phyloP scores from a whole-genome alignment of 2,329 filamentous ascomycete genomes.

The Stromatinia cepivora region DNA sequence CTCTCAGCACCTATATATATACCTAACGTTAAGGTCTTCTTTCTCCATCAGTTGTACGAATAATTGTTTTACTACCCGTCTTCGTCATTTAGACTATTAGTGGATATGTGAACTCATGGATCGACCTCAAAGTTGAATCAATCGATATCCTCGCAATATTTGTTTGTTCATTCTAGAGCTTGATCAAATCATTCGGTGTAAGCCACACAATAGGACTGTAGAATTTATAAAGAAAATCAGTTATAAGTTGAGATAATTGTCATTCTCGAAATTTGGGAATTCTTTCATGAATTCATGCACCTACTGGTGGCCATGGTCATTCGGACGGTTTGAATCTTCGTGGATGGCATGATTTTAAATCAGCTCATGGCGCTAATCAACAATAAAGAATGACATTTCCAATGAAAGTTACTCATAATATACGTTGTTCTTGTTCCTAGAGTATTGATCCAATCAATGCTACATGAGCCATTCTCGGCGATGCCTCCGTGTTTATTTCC shows the following conservation, averaged over 20 bases:
- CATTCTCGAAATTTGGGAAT: no score
- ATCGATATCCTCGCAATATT: no score
- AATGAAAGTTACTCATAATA: not conserved
- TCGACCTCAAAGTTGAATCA: no score
- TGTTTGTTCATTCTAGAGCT: no score
- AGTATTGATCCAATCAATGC: not conserved
- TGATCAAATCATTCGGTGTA: no score
- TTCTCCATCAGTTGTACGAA: not conserved
- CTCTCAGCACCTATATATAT: not conserved
- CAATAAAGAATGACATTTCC: not conserved
- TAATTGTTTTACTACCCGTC: not conserved
- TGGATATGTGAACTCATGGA: no score
- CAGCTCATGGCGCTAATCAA: not conserved
- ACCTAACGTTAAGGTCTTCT: not conserved
- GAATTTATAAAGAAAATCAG: no score
- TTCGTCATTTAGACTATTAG: not conserved
- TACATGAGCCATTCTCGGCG: not conserved
- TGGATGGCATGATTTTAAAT: not conserved
- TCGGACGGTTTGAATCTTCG: not conserved
- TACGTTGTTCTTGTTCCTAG: no score
- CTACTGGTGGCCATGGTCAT: no score
- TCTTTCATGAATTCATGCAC: no score
- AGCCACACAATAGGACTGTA: no score
- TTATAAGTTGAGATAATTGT: no score
- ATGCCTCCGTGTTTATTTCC: not conserved